phyloP scores from a whole-genome alignment of 192 early-diverging fungal genomes.

The Backusella sp. region DNA sequence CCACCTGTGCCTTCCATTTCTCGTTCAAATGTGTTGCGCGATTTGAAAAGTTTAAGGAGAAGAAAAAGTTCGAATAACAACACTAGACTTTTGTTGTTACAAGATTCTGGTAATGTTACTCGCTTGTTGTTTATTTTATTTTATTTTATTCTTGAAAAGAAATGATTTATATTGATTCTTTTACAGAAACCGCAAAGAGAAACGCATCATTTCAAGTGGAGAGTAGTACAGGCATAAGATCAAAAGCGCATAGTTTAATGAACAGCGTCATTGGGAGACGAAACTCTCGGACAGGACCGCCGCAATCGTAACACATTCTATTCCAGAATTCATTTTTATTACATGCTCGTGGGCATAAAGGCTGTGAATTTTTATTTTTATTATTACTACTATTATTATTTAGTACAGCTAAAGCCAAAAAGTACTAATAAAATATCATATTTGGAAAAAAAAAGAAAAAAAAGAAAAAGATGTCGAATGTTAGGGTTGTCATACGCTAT shows the following conservation, averaged over 20 bases:
- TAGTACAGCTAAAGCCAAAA: too few species aligned
- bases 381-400: too few species aligned
- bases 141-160: background rate
- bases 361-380: too few species aligned
- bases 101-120: background rate
- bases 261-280: slow-evolving; percentile 7
- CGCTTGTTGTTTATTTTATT: too few species aligned
- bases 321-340: too few species aligned
- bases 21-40: slow-evolving; percentile 6
- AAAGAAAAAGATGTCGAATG: too few species aligned
- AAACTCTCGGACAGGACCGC: slow-evolving; percentile 1
- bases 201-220: background rate
- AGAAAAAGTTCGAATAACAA: background rate
- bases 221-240: background rate
- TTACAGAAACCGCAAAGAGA: background rate
- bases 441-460: too few species aligned
- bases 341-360: too few species aligned
- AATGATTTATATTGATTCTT: background rate
- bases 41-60: slow-evolving; percentile 10
- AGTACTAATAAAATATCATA: slow-evolving; percentile 42
- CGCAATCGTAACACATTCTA: background rate
- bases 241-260: slow-evolving; percentile 9
- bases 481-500: too few species aligned
- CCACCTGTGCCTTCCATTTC: slow-evolving; percentile 12
- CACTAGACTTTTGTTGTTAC: background rate